Conservation (phyloP, 495 filamentous ascomycete genomes). For the Gamarada debralockiae region DNA sequence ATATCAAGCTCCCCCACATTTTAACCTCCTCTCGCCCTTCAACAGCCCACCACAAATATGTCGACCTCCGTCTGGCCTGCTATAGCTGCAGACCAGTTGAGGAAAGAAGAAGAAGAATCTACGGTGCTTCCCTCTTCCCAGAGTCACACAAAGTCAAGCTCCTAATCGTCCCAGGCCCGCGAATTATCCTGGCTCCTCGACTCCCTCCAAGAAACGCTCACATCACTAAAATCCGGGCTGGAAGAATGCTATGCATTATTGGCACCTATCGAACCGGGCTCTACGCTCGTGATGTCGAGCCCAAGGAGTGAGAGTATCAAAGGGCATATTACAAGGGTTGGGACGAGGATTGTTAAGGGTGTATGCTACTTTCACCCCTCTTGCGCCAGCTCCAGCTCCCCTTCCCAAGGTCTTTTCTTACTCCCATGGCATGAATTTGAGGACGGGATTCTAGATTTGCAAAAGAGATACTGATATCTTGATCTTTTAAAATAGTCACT, state of each 20-base stretch:
- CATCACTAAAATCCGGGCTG: constrained; percentile 75
- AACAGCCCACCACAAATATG: constrained; percentile 41
- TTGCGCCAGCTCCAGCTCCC: too few relatives aligned
- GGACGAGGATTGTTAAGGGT: constrained; percentile 71
- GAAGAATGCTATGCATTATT: constrained; percentile 85
- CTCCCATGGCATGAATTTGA: too few relatives aligned
- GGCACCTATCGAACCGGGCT: constrained; percentile 74
- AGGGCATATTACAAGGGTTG: constrained; percentile 80
- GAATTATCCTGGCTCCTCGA: constrained; percentile 87
- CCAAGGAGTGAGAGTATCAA: constrained; percentile 85
- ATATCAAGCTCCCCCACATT: constrained; percentile 2
- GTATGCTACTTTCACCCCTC: constrained; percentile 57
- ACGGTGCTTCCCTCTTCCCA: constrained; percentile 44
- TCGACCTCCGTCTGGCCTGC: constrained; percentile 75
- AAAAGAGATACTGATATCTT: neutral
- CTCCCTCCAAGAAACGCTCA: constrained; percentile 72
- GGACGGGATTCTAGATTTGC: neutral
- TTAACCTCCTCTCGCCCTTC: neutral
- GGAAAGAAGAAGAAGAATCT: constrained; percentile 62
- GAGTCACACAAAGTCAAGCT: neutral
- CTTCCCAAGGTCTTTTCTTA: too few relatives aligned
- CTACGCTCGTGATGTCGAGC: constrained; percentile 86
- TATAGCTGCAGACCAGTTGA: constrained; percentile 58
- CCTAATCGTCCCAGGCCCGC: constrained; percentile 45
- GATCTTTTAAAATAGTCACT: constrained; percentile 32